Conservation (phyloP, 176 grass and related monocot genomes). For the Hordeum vulgare region MorexV3_pseudomolecules_assembly NC_058519.1:115646081-115646580, state of each 20-base stretch:
- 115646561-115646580: slow-evolving; percentile 5
- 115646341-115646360: not conserved
- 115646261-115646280: not conserved
- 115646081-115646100: not conserved
- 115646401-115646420: not conserved
- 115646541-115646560: slow-evolving; percentile 34
- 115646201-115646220: not conserved
- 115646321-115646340: too few species aligned
- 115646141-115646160: not conserved
- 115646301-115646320: not conserved
- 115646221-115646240: not conserved
- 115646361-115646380: not conserved
- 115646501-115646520: not conserved
- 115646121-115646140: not conserved
- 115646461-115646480: not conserved
- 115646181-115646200: not conserved
- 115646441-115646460: not conserved
- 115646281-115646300: not conserved
- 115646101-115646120: not conserved
- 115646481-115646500: not conserved
- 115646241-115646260: not conserved
- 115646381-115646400: not conserved
- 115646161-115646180: not conserved
- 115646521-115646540: slow-evolving; percentile 33
- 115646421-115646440: not conserved